Base-by-base conservation (phyloP, 805 yeast species). In the Kuraishia hungarica region DNA sequence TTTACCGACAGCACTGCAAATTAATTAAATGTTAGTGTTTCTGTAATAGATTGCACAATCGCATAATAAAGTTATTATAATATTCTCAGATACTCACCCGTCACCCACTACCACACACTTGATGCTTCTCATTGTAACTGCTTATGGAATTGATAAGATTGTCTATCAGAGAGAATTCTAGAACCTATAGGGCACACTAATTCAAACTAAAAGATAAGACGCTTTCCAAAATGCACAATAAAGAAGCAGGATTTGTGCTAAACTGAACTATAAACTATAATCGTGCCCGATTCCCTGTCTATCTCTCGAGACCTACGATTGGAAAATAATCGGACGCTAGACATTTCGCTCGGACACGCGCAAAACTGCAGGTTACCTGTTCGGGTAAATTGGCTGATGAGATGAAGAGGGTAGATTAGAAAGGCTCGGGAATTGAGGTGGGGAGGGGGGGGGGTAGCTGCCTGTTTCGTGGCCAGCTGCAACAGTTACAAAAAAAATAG, bases 101-200 rank as follows among this genome's bases (percentile, higher is more conserved):
- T 91, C 97, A 61, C 97, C 97, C 48, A 91, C 92, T 54, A 91
- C 96, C 48, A 91, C 97, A 64, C 96, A 89, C 69, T 91, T 91
- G 64, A 91, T 86, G 59, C 90, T 83, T 76, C 90, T 86, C 96
- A 89, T 87, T 19, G 20, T 28, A 15, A 35, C n/a, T 13, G 10
- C 17, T 3, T 23, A 47, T 21, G 17, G 50, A 47, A 21, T 10
- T 15, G 50, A 3, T 22, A n/a, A 6, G 50, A 23, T 47, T 15
- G 22, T 21, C 15, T 11, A n/a, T n/a, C 26, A 13, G 24, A 47
- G 22, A n/a, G 26, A 10, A n/a, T 47, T 47, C 26, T 10, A 35
- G 43, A 35, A 35, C 8, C 3, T 13, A 17, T 4, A 35, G 3
- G 43, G 3, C 11, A 17, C n/a, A 13, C n/a, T 10, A 35, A 17